Evolutionary conservation across 768 basidiomycete genomes (phyloP), one percentile per base, ranked within the genome.

Genomic region (Mycena pura): DNA sequence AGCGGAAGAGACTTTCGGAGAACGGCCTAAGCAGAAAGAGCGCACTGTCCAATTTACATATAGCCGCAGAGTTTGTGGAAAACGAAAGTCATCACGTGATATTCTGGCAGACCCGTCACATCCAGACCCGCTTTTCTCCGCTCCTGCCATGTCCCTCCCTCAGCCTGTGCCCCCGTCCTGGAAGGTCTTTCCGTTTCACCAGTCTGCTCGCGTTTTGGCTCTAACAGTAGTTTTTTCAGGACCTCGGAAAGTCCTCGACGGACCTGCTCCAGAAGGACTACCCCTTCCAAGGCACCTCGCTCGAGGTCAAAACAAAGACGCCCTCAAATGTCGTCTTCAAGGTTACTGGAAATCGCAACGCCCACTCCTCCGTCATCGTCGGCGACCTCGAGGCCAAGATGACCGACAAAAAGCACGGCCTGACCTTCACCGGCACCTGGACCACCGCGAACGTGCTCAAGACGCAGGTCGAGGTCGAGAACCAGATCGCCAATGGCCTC

Each of bases 381-480:
- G 96, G 92, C 67, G 96, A 99, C 77, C 83, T 99, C 70, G 97
- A 99, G 87, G 91, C 89, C 77, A 99, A 98, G 81, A 96, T 91
- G 84, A 74, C 83, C 70, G 90, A 98, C 85, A 85, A 85, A 82
- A 88, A 89, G 79, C 94, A 96, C 77, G 97, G 97, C 65, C 83
- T 99, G 72, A 89, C 89, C 74, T 82, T 97, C 84, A 99, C 97
- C 69, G 86, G 96, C 81, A 86, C 92, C 57, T 99, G 97, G 97
- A 95, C 93, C 55, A 98, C 96, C 72, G 69, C 86, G 74, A 99
- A 99, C 84, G 77, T 90, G 73, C 91, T 99, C 82, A 90, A 91
- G 76, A 90, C 90, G 67, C 87, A 90, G 75, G 77, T 98, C 66
- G 97, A 99, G 84, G 82, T 99, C 73, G 95, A 99, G 79, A 95